phyloP scores from a whole-genome alignment of 352 stramenopile species.

The Pythium insidiosum region DNA sequence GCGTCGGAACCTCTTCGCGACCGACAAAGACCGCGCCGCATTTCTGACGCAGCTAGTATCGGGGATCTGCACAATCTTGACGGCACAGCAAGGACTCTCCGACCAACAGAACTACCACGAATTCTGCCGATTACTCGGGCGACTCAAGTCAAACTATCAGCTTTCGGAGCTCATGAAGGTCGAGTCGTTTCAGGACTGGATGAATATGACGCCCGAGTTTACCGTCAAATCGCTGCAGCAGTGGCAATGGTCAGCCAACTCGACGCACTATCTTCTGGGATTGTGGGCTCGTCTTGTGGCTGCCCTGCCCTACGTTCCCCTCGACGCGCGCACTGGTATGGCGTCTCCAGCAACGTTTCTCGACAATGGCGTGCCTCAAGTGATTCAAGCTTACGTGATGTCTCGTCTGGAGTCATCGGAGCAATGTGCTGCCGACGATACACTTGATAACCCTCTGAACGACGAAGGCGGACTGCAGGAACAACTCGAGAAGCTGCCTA shows the following conservation, averaged over 20 bases:
- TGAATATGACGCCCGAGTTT: conserved; percentile 94
- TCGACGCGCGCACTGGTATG: conserved; percentile 47
- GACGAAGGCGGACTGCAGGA: conserved; percentile 95
- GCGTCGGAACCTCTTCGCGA: conserved; percentile 94
- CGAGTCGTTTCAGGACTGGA: conserved; percentile 96
- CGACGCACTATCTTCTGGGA: conserved; percentile 95
- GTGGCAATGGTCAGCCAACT: conserved; percentile 93
- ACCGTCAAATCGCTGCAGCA: conserved; percentile 96
- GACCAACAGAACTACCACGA: conserved; percentile 99
- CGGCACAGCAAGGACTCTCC: conserved; percentile 93
- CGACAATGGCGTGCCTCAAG: conserved; percentile 63
- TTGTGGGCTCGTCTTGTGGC: conserved; percentile 95
- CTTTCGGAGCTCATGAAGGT: conserved; percentile 96
- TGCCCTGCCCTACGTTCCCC: conserved; percentile 93
- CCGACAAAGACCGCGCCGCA: conserved; percentile 91
- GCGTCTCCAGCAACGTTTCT: conserved; percentile 57
- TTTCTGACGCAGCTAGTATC: conserved; percentile 92
- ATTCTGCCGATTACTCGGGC: conserved; percentile 96
- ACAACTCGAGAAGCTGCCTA: conserved; percentile 95
- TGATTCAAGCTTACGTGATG: conserved; percentile 96
- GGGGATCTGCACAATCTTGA: conserved; percentile 92
- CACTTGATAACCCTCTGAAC: conserved; percentile 94
- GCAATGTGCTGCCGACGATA: conserved; percentile 89
- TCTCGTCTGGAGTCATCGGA: conserved; percentile 93
- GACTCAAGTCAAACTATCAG: conserved; percentile 98